Evolutionary conservation across 257 asterid genomes (phyloP), one percentile per base, ranked within the genome.

Genomic region (Lavandula angustifolia): DNA sequence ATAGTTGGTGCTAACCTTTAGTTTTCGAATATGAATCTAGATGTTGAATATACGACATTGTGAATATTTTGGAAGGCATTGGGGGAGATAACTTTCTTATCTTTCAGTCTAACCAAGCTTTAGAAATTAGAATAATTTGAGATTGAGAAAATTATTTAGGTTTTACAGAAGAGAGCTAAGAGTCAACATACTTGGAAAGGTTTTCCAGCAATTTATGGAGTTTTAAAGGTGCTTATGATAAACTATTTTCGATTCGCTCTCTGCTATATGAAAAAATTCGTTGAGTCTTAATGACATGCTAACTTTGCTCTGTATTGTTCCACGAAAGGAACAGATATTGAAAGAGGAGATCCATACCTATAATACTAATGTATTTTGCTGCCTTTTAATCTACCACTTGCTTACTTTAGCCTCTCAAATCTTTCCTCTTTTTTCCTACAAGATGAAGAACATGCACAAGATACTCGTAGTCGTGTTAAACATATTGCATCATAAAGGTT

Each of bases 1-100:
- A n/a, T n/a, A n/a, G n/a, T n/a, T n/a, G n/a, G n/a, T n/a, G n/a
- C n/a, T n/a, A n/a, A 57, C 4, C 0, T 18, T 32, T 31, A 37
- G n/a, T 34, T 27, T 32, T 48, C 42, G 41, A 33, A 32, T 65
- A 32, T 76, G 60, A 34, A 16, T 69, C 38, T 60, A 83, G 91
- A 91, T 68, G 91, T 86, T 56, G 90, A 71, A 81, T 86, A 67
- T 86, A 86, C 43, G 94, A 83, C 65, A 79, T 86, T 11, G 88
- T 86, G 62, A 83, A 86, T 71, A 86, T 83, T 41, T 59, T 86
- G 64, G 88, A 86, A 70, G 77, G 94, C 61, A 33, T 84, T 38
- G 90, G 86, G n/a, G n/a, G n/a, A n/a, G 86, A 88, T 86, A 81
- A 66, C 22, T 51, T 32, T 61, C 42, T 50, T 38, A 4, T 17